A percentile compares a stretch with the other conserved stretches of the same genome.
Conservation (phyloP, 2,329 filamentous ascomycete species). For the Hypoxylon sp. region DNA sequence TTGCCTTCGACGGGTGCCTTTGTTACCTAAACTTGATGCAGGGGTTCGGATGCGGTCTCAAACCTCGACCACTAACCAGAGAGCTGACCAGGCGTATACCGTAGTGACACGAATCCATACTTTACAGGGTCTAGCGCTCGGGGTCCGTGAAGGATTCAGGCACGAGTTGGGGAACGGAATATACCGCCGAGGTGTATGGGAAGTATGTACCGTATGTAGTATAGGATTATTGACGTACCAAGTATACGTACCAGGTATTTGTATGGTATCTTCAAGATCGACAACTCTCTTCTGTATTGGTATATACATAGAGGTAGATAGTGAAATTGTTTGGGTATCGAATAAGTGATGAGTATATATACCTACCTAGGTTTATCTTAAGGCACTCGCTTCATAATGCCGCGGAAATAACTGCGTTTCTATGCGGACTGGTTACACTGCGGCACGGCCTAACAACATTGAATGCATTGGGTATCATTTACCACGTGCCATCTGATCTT, state of each 20-base stretch:
- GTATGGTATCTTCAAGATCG: slow-evolving; percentile 3
- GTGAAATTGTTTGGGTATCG: slow-evolving; percentile 3
- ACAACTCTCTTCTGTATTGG: not conserved
- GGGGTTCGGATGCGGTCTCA: slow-evolving; percentile 15
- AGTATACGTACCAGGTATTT: slow-evolving; percentile 1
- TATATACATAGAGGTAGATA: not conserved
- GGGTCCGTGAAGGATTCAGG: slow-evolving; percentile 31
- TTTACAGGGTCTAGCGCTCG: slow-evolving; percentile 34
- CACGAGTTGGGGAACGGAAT: slow-evolving; percentile 17
- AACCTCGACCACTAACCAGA: slow-evolving; percentile 11
- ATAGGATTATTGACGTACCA: slow-evolving; percentile 6
- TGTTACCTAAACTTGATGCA: slow-evolving; percentile 18
- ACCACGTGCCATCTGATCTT: slow-evolving; percentile 3
- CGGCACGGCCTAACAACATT: not conserved
- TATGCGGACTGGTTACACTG: not conserved
- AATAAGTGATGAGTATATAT: not conserved
- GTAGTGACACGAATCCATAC: slow-evolving; percentile 16
- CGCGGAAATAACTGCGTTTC: not conserved
- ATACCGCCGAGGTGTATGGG: slow-evolving; percentile 21
- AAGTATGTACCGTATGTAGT: no score
- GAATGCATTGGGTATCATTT: not conserved
- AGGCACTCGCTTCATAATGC: not conserved
- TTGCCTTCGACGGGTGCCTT: slow-evolving; percentile 7
- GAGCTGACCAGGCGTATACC: slow-evolving; percentile 5
- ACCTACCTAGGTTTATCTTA: not conserved